Conservation (phyloP, 176 grass and related monocot species). For the Poa annua region DNA sequence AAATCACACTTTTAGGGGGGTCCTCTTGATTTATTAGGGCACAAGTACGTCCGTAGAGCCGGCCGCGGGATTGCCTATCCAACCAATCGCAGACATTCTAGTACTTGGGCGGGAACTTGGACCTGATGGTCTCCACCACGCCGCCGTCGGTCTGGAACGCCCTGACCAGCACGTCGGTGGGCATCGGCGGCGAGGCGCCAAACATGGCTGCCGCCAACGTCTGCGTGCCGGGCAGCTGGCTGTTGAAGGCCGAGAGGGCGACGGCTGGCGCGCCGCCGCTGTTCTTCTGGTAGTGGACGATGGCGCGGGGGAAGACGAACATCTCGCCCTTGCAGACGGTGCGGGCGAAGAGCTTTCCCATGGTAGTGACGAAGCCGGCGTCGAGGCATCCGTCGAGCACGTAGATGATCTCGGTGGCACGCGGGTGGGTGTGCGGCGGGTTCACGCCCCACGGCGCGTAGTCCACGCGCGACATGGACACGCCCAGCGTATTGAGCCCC, state of each 20-base stretch:
- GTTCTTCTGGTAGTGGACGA: slow-evolving; percentile 45
- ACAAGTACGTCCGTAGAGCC: too few relatives aligned
- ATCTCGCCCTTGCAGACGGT: slow-evolving; percentile 45
- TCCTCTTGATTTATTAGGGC: too few relatives aligned
- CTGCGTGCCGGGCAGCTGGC: slow-evolving; percentile 71
- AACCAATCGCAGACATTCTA: not conserved
- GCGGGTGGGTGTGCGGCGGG: slow-evolving; percentile 56
- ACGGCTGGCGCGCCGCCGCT: slow-evolving; percentile 36
- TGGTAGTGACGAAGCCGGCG: slow-evolving; percentile 34
- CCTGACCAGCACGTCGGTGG: slow-evolving; percentile 53
- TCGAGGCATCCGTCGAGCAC: slow-evolving; percentile 48
- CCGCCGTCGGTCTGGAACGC: slow-evolving; percentile 58
- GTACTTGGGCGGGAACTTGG: slow-evolving; percentile 54
- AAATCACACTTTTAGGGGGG: too few relatives aligned
- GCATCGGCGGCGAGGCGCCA: slow-evolving; percentile 48
- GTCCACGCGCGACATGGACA: slow-evolving; percentile 51
- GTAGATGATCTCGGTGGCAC: slow-evolving; percentile 54
- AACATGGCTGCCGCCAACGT: slow-evolving; percentile 54
- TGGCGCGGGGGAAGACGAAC: slow-evolving; percentile 47
- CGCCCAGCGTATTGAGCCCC: slow-evolving; percentile 51
- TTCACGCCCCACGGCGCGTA: slow-evolving; percentile 44
- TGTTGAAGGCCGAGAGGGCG: slow-evolving; percentile 61
- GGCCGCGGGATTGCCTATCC: too few relatives aligned
- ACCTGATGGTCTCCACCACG: slow-evolving; percentile 61
- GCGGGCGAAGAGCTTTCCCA: slow-evolving; percentile 33